Percentiles rank a stretch among this genome's conserved stretches.
Conservation (phyloP, 768 basidiomycete species). For the Krasilnikovozyma curviuscula region DNA sequence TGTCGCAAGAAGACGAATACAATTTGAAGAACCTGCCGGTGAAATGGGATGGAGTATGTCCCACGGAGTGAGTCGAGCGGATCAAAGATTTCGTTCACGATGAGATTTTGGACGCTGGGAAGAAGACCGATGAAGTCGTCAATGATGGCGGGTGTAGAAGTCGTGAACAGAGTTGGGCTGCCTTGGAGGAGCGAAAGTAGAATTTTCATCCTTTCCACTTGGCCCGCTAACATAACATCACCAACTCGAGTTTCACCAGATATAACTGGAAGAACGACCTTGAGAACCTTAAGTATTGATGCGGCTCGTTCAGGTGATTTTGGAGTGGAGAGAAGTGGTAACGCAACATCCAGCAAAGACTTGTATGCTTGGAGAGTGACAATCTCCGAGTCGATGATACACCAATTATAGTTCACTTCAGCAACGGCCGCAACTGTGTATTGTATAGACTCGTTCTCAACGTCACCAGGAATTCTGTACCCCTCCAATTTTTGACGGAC, state of each 20-base stretch:
- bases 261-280: slow-evolving; percentile 24
- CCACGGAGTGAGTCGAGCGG: slow-evolving; percentile 56
- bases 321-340: not conserved
- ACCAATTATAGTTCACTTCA: slow-evolving; percentile 71
- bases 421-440: slow-evolving; percentile 41
- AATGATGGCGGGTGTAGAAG: slow-evolving; percentile 34
- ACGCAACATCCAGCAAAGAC: slow-evolving; percentile 34
- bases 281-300: not conserved
- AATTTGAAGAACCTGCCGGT: slow-evolving; percentile 58
- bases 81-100: slow-evolving; percentile 53
- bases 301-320: not conserved
- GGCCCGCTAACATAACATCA: slow-evolving; percentile 66
- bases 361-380: slow-evolving; percentile 53
- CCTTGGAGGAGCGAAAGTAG: slow-evolving; percentile 61
- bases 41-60: slow-evolving; percentile 46
- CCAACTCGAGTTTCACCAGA: slow-evolving; percentile 51
- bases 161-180: slow-evolving; percentile 38
- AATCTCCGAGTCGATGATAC: slow-evolving; percentile 59
- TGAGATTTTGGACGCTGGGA: slow-evolving; percentile 41
- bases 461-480: slow-evolving; percentile 27
- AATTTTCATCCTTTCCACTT: slow-evolving; percentile 52
- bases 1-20: slow-evolving; percentile 57
- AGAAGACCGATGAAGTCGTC: slow-evolving; percentile 40
- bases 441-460: slow-evolving; percentile 28
- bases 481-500: slow-evolving; percentile 6